Base-by-base conservation (phyloP, 2,329 filamentous ascomycete species). In the Paecilomyces variotii region DNA sequence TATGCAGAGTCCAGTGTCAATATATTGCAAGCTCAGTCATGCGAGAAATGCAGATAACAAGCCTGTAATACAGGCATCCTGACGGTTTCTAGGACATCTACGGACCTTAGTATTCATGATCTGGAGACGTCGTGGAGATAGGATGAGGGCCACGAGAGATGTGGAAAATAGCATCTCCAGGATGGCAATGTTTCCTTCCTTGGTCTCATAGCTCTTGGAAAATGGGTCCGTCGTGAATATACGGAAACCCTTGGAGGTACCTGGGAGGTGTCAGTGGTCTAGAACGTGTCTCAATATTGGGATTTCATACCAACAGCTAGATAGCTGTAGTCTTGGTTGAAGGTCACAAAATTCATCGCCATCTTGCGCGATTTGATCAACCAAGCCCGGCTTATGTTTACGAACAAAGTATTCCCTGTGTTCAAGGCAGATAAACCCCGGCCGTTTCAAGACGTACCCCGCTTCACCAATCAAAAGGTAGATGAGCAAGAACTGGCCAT, bases 131-230 rank as follows among this genome's bases (percentile, higher is more conserved):
- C 94, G 84, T 4, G 94, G 94, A 24, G 94, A 97, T 50, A 96
- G 81, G 62, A 97, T 92, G 57, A 97, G 82, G 56, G 94, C 94
- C 59, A 99, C 93, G 35, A 99, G 84, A 2, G 94, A 97, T 32
- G 94, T 97, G 32, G 93, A 97, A 76, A 99, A 99, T 64, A 99
- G 86, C 92, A 97, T 97, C 79, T 99, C 94, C 68, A 97, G 88
- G 64, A 97, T 91, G 53, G 91, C 89, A 57, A 99, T 93, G 74
- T 97, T 96, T 60, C 90, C 91, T 71, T 97, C 91, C 72, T 93
- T 90, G 70, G 90, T 94, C 72, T 92, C 93, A 75, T 94, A 97
- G 70, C 92, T 91, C 76, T 96, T 94, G 66, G 88, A 88, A 74
- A 97, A 99, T 0, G 94, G 93, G 65, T 97, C 94, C 64, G 93